phyloP scores from a whole-genome alignment of 805 yeast species.

The Brettanomyces anomalus region DNA sequence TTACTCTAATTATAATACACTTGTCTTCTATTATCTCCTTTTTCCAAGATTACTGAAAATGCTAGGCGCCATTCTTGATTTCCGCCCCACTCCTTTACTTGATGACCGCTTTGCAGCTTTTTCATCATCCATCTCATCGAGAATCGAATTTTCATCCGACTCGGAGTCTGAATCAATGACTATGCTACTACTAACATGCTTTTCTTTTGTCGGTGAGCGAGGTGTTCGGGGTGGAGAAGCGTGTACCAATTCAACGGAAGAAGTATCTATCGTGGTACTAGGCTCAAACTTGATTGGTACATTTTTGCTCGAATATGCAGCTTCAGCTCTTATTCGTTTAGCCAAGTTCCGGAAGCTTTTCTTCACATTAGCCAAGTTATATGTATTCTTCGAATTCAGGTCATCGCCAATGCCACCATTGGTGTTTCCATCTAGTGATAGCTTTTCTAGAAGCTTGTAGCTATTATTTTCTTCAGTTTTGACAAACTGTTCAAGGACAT shows the following conservation, averaged over 20 bases:
- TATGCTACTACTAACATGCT: no score
- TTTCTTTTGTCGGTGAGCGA: no score
- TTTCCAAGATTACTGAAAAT: no score
- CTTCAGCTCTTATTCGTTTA: conserved; percentile 19
- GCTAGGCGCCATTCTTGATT: no score
- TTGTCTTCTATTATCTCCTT: no score
- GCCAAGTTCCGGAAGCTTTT: conserved; percentile 22
- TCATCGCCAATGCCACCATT: conserved; percentile 10
- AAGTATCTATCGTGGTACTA: not conserved
- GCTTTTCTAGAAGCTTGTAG: conserved; percentile 37
- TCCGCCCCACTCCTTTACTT: no score
- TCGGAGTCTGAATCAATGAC: no score
- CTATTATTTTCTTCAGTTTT: conserved; percentile 47
- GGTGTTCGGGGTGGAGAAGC: not conserved
- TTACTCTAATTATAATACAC: no score
- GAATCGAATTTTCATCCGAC: no score
- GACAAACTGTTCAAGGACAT: conserved; percentile 56
- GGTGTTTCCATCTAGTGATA: conserved; percentile 31
- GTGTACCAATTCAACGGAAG: not conserved
- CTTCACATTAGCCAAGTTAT: conserved; percentile 15
- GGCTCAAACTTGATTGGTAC: conserved; percentile 1
- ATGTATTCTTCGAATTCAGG: not conserved
- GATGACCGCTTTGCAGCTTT: no score
- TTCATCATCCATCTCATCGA: no score
- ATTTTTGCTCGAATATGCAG: conserved; percentile 3